These are phyloP conservation scores for Cryptococcus sp. DNA, from an alignment of 1,284 basidiomycete species.

Conservation along the genomic window DNA sequence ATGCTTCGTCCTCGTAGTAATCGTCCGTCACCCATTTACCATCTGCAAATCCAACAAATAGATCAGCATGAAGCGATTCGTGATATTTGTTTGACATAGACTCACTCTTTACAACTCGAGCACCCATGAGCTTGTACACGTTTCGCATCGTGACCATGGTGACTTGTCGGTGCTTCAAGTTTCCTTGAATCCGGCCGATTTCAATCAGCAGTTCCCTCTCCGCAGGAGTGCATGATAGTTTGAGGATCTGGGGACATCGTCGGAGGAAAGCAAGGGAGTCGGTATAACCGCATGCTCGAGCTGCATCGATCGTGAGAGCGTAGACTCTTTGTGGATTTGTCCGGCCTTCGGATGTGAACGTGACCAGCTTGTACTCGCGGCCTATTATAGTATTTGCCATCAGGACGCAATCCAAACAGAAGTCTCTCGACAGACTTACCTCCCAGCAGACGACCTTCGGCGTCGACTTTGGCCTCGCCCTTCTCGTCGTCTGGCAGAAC, in stretches of 20 bases:
- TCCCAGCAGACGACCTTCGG: conserved; percentile 76
- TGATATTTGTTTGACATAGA: conserved; percentile 9
- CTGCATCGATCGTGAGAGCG: conserved; percentile 96
- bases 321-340: conserved; percentile 78
- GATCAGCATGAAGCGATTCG: not conserved
- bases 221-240: conserved; percentile 77
- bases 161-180: conserved; percentile 85
- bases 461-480: conserved; percentile 90
- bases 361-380: conserved; percentile 82
- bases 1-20: conserved; percentile 84
- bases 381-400: conserved; percentile 56
- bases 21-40: conserved; percentile 91
- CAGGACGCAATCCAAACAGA: no score
- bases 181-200: conserved; percentile 80
- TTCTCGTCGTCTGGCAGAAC: conserved; percentile 78
- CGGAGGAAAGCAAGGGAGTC: conserved; percentile 98
- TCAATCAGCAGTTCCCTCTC: conserved; percentile 92
- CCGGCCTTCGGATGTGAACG: conserved; percentile 78
- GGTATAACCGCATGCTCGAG: conserved; percentile 89
- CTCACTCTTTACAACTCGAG: conserved; percentile 81
- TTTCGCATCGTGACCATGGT: conserved; percentile 91
- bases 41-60: conserved; percentile 57
- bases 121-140: conserved; percentile 91
- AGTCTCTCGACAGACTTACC: conserved; percentile 58
- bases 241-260: conserved; percentile 82